Evolutionary conservation across 169 alveolate species (phyloP), one percentile per base, ranked within the genome.

Genomic region (Cryptosporidium canis): DNA sequence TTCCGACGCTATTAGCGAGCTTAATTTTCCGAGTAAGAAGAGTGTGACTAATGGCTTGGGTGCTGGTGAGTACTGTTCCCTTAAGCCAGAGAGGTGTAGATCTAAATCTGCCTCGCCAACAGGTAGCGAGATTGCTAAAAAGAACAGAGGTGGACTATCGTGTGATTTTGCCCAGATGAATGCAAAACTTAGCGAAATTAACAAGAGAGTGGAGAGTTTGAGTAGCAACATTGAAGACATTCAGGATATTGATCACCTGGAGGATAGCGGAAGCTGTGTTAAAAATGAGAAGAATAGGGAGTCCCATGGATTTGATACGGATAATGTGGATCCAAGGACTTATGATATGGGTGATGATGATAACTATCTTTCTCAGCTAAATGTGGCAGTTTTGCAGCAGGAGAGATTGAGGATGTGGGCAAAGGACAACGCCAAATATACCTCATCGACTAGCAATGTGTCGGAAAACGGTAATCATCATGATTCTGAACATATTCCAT

Each of bases 401-500:
- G 87, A 77, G 37, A 53, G 87, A 8, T 27, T 77, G 11, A 77
- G 72, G 41, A 77, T 77, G 87, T 77, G 87, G 87, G 87, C 45
- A 21, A 58, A 18, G 43, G 87, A 77, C n/a, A 77, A 77, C 43
- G 87, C 87, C 21, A 77, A 77, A 29, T 37, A 77, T 55, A 16
- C 87, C 1, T 33, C 63, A 39, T 58, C 72, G 3, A 55, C 53
- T 7, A 70, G 67, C 45, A 44, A 77, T 58, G 24, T 37, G 7
- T 56, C 72, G 37, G 87, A 77, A 14, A 53, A 4, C 43, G 61
- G 68, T 24, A 55, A 51, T 70, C 33, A 55, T n/a, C 51, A 9
- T 5, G 87, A 58, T 14, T 56, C 87, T 7, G 87, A 77, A 16
- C 87, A 77, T 77, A 45, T 77, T 55, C 87, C 87, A 16, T 77